phyloP scores from a whole-genome alignment of 2,329 filamentous ascomycete species.

The Pestalotiopsis fici region DNA sequence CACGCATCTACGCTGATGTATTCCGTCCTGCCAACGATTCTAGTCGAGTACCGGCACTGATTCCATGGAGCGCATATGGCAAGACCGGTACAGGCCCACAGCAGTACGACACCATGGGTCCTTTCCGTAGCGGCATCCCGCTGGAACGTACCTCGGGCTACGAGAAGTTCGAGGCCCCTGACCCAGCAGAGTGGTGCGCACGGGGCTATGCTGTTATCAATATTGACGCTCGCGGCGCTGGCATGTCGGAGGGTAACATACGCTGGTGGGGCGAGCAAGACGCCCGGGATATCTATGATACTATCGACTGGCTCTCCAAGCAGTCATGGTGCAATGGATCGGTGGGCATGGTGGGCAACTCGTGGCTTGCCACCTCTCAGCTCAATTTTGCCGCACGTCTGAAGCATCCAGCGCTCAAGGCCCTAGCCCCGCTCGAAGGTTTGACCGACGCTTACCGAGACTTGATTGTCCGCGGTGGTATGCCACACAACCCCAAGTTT shows the following conservation, averaged over 20 bases:
- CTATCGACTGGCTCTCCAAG: neutral
- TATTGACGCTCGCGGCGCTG: neutral
- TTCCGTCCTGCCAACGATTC: neutral
- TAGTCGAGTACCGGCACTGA: neutral
- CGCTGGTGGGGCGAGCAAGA: neutral
- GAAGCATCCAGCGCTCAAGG: neutral
- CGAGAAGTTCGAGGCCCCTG: neutral
- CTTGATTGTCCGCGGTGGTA: neutral
- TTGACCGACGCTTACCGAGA: neutral
- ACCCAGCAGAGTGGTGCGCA: neutral
- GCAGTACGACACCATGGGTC: neutral
- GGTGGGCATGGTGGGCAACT: neutral
- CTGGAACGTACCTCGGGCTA: neutral
- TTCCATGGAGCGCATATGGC: neutral
- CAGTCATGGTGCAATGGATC: conserved; percentile 1
- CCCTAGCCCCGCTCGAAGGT: neutral
- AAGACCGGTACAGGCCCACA: neutral
- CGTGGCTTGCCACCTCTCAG: conserved; percentile 1
- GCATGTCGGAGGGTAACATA: neutral
- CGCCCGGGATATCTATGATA: neutral
- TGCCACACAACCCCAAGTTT: neutral
- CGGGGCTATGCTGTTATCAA: neutral
- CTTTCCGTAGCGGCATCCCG: neutral
- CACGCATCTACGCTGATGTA: neutral
- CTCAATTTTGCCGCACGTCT: neutral